These are phyloP conservation scores for Stevia rebaudiana DNA, from an alignment of 140 eudicot species.

Conservation along the genomic window DNA sequence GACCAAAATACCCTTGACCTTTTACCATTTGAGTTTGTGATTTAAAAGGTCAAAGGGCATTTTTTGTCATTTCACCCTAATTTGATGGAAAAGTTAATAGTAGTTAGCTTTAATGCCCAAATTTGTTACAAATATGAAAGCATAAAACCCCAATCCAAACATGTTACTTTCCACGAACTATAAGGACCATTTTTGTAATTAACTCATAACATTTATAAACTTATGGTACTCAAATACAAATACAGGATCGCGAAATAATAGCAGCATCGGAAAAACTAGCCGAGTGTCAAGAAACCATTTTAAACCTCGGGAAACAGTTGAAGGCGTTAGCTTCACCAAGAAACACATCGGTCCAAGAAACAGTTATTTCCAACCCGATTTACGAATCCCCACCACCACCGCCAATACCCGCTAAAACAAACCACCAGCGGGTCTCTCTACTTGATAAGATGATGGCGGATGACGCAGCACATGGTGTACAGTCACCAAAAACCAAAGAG, in stretches of 20 bases:
- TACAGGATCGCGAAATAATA: constrained; percentile 69
- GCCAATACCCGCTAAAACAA: constrained; percentile 26
- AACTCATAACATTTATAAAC: not conserved
- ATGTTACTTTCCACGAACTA: no score
- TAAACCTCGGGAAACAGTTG: constrained; percentile 77
- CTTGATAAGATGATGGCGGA: constrained; percentile 86
- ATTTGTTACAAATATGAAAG: no score
- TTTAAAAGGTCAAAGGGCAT: no score
- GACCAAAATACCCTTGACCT: no score
- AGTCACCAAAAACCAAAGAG: constrained; percentile 42
- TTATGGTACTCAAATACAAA: not conserved
- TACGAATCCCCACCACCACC: constrained; percentile 21
- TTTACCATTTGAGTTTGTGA: no score
- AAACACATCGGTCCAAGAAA: constrained; percentile 45
- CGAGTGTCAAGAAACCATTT: constrained; percentile 86
- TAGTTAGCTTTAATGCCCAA: no score
- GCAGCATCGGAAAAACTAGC: constrained; percentile 93
- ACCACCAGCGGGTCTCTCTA: constrained; percentile 55
- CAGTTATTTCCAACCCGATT: constrained; percentile 23
- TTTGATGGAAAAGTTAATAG: no score
- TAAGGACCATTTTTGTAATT: no score
- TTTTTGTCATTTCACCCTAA: no score
- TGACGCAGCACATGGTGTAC: constrained; percentile 31
- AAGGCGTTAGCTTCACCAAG: constrained; percentile 64
- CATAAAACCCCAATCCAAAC: no score